These are phyloP conservation scores for Nakataea oryzae DNA, from an alignment of 2,329 filamentous ascomycete genomes.

Conservation along the genomic window DNA sequence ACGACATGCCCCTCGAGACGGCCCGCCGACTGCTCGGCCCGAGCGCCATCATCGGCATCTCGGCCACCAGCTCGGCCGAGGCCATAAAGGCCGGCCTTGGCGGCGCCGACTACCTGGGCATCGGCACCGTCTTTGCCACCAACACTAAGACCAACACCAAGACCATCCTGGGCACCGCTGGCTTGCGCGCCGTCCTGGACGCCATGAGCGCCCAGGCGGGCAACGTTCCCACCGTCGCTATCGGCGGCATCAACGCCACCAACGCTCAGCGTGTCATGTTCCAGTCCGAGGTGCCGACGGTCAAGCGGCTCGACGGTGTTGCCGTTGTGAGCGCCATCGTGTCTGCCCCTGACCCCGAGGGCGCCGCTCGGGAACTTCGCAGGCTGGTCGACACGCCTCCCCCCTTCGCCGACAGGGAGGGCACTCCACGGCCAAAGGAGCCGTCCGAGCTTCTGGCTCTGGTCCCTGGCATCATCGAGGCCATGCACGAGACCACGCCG, in stretches of 20 bases:
- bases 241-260: conserved; percentile 73
- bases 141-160: conserved; percentile 84
- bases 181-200: conserved; percentile 55
- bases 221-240: conserved; percentile 60
- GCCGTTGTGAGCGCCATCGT: conserved; percentile 88
- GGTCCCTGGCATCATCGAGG: conserved; percentile 38
- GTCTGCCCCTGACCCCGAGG: conserved; percentile 55
- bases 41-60: conserved; percentile 79
- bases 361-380: conserved; percentile 49
- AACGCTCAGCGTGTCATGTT: conserved; percentile 68
- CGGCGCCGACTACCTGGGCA: conserved; percentile 84
- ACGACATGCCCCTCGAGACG: conserved; percentile 60
- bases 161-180: conserved; percentile 63
- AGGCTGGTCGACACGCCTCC: conserved; percentile 37
- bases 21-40: conserved; percentile 66
- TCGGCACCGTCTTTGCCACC: conserved; percentile 84
- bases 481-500: conserved; percentile 53
- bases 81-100: conserved; percentile 59
- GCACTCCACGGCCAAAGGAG: conserved; percentile 4
- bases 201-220: conserved; percentile 38
- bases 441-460: conserved; percentile 14
- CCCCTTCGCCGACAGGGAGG: conserved; percentile 13
- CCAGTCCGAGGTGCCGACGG: conserved; percentile 40
- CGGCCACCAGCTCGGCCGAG: conserved; percentile 65
- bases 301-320: conserved; percentile 64